These are phyloP conservation scores for Gossypium anomalum DNA, from an alignment of 345 rosid species.

Conservation along the genomic window DNA sequence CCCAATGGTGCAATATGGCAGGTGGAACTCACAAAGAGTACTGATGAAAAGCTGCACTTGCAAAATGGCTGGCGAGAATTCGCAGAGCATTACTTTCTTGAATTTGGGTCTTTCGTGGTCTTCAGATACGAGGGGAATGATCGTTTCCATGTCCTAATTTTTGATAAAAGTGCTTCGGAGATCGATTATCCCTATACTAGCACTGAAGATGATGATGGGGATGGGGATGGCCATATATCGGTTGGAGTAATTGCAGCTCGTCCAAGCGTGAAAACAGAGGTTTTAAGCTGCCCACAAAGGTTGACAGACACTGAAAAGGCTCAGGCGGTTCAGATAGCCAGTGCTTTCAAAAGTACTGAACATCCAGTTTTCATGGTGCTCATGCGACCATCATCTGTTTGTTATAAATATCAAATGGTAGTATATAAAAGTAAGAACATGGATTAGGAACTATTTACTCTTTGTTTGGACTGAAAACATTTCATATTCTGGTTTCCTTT, in stretches of 20 bases:
- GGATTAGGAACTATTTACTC: neutral
- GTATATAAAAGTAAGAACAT: neutral
- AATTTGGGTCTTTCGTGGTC: slow-evolving; percentile 16
- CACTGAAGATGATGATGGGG: neutral
- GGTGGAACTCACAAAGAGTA: slow-evolving; percentile 17
- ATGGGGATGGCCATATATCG: too few species aligned
- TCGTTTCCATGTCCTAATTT: slow-evolving; percentile 12
- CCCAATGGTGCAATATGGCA: slow-evolving; percentile 28
- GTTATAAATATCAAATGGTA: neutral
- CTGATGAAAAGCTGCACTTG: slow-evolving; percentile 13
- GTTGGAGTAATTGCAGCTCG: neutral
- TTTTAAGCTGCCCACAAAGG: neutral
- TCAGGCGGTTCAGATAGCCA: slow-evolving; percentile 15
- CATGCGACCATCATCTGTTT: slow-evolving; percentile 21
- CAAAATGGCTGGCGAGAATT: slow-evolving; percentile 34
- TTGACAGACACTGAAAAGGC: slow-evolving; percentile 2
- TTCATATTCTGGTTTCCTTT: neutral
- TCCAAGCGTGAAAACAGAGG: neutral
- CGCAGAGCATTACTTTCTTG: slow-evolving; percentile 18
- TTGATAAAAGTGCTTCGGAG: neutral
- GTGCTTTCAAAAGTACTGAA: slow-evolving; percentile 13
- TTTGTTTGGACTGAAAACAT: neutral
- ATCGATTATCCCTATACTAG: neutral
- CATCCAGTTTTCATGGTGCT: slow-evolving; percentile 24
- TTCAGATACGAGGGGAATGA: slow-evolving; percentile 24